phyloP scores from a whole-genome alignment of 805 yeast genomes.

The Groenewaldozyma salmanticensis region DNA sequence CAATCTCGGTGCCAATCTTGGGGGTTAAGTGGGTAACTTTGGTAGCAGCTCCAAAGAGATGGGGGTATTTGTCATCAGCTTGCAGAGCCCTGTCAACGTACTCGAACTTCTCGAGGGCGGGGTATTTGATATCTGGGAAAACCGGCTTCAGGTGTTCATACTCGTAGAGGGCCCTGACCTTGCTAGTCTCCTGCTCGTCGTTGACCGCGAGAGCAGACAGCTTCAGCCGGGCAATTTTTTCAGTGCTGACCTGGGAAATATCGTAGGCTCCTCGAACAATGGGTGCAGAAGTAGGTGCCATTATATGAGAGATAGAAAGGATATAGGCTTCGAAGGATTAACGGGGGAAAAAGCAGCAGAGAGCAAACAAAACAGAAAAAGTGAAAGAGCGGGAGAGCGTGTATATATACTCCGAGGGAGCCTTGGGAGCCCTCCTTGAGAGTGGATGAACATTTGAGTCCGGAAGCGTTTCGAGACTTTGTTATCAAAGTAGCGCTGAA shows the following conservation, averaged over 20 bases:
- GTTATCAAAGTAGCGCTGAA: too few relatives aligned
- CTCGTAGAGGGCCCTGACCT: conserved; percentile 15
- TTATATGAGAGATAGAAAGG: neutral
- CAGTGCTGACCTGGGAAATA: conserved; percentile 2
- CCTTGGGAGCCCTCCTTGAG: too few relatives aligned
- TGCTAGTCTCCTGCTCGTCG: neutral
- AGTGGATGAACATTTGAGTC: too few relatives aligned
- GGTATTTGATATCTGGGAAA: conserved; percentile 27
- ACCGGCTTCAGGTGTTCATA: conserved; percentile 22
- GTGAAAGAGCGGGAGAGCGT: too few relatives aligned
- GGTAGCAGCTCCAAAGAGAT: conserved; percentile 21
- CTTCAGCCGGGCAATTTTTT: neutral
- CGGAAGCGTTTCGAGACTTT: too few relatives aligned
- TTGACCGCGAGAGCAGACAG: neutral
- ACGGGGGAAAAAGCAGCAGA: too few relatives aligned
- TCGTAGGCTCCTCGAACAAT: conserved; percentile 1
- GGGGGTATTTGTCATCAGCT: conserved; percentile 23
- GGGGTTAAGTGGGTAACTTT: conserved; percentile 45
- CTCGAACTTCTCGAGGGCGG: conserved; percentile 18
- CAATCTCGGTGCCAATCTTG: conserved; percentile 56
- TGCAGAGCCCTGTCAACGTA: conserved; percentile 20
- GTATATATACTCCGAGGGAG: too few relatives aligned
- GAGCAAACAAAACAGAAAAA: too few relatives aligned
- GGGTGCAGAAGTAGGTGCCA: neutral
- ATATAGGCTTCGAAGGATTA: too few relatives aligned